phyloP scores from a whole-genome alignment of 179 eudicot genomes.

The Corrigiola litoralis region DNA sequence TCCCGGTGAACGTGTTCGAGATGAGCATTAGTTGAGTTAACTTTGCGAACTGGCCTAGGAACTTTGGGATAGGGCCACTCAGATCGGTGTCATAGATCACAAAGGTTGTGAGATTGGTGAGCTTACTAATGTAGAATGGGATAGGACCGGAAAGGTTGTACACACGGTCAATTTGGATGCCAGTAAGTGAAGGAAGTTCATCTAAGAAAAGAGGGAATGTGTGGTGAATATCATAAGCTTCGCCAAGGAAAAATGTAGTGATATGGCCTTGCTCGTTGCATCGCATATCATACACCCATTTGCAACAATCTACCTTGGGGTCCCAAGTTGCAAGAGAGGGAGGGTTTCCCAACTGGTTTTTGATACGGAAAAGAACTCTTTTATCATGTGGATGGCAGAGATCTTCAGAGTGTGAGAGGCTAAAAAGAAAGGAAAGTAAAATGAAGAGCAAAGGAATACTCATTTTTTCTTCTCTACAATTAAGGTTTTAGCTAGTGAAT shows the following conservation, averaged over 20 bases:
- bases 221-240: background rate
- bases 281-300: conserved; percentile 7
- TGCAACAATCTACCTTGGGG: conserved; percentile 10
- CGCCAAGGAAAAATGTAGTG: background rate
- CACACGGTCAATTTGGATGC: background rate
- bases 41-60: conserved; percentile 10
- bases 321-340: conserved; percentile 9
- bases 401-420: background rate
- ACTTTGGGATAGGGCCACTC: conserved; percentile 11
- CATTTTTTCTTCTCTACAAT: no score
- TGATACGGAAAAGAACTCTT: conserved; percentile 15
- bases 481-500: no score
- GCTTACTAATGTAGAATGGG: conserved; percentile 6
- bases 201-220: conserved; percentile 13
- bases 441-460: no score
- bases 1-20: background rate
- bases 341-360: conserved; percentile 11
- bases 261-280: conserved; percentile 12
- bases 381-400: conserved; percentile 16
- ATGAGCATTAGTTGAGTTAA: conserved; percentile 1
- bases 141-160: conserved; percentile 13
- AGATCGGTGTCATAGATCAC: conserved; percentile 1
- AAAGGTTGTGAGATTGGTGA: background rate
- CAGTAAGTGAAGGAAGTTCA: background rate
- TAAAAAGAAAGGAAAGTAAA: no score